A percentile compares a stretch with the other conserved stretches of the same genome.
These are phyloP conservation scores for Torulaspora globosa DNA, from an alignment of 1,139 yeast genomes.

Conservation along the genomic window DNA sequence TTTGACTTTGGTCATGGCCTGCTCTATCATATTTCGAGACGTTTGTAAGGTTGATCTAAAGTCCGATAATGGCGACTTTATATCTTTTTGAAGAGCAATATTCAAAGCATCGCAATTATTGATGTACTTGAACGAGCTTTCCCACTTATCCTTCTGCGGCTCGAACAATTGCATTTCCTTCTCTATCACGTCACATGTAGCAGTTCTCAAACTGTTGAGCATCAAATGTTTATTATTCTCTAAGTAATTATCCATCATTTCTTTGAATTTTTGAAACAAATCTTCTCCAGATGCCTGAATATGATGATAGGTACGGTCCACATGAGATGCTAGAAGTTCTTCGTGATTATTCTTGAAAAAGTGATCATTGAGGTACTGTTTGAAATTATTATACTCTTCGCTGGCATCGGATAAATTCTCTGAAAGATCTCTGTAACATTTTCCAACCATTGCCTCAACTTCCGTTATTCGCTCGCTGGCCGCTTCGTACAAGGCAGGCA, in stretches of 20 bases:
- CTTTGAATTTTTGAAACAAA: conserved; percentile 26
- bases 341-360: conserved; percentile 37
- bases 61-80: conserved; percentile 20
- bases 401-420: conserved; percentile 32
- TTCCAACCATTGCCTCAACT: conserved; percentile 14
- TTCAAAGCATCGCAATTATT: conserved; percentile 38
- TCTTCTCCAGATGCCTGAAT: conserved; percentile 35
- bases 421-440: conserved; percentile 24
- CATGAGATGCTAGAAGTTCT: conserved; percentile 30
- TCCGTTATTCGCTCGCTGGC: conserved; percentile 18
- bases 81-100: conserved; percentile 25
- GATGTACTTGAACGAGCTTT: conserved; percentile 35
- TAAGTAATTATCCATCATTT: conserved; percentile 32
- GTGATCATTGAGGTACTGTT: conserved; percentile 34
- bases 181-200: conserved; percentile 35
- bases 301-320: conserved; percentile 30
- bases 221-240: conserved; percentile 33
- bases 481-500: conserved; percentile 26
- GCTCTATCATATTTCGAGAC: conserved; percentile 17
- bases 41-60: conserved; percentile 19
- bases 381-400: conserved; percentile 38
- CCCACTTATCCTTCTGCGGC: conserved; percentile 37
- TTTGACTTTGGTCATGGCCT: conserved; percentile 23
- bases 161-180: conserved; percentile 35
- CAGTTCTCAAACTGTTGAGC: conserved; percentile 29